Evolutionary conservation across 176 grass and related monocot genomes (phyloP).

Genomic region (Oryza australiensis): DNA sequence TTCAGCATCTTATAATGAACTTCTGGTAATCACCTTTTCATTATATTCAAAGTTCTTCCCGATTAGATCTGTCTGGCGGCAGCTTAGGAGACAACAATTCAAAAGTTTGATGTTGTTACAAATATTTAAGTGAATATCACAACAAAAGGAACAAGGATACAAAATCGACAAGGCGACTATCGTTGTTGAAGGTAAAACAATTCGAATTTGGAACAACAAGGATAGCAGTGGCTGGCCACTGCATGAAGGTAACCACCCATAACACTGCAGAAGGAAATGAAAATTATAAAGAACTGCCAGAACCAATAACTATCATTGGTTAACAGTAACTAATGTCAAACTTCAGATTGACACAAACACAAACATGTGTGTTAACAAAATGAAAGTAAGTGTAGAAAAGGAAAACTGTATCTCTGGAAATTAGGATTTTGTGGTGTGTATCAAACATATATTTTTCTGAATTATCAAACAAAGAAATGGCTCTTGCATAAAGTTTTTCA

Average conservation of each 20-base stretch:
- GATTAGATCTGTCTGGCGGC: conserved; percentile 59
- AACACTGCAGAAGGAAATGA: conserved; percentile 37
- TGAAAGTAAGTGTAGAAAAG: not conserved
- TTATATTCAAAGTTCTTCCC: conserved; percentile 70
- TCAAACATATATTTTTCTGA: not conserved
- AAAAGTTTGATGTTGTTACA: conserved; percentile 35
- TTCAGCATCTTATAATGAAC: conserved; percentile 20
- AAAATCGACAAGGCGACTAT: conserved; percentile 86
- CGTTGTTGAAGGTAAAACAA: conserved; percentile 79
- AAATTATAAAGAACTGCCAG: conserved; percentile 21
- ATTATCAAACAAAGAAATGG: conserved; percentile 16
- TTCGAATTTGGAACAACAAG: conserved; percentile 67
- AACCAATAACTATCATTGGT: not conserved
- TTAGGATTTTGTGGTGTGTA: not conserved
- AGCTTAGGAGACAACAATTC: conserved; percentile 58
- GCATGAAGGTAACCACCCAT: conserved; percentile 36
- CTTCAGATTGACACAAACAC: not conserved
- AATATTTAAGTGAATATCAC: conserved; percentile 1
- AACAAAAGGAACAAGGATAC: conserved; percentile 71
- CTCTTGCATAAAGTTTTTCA: not conserved
- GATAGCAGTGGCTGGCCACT: conserved; percentile 25
- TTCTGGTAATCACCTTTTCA: conserved; percentile 57
- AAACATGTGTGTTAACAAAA: not conserved
- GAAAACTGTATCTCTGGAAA: not conserved
- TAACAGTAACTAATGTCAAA: not conserved